Conservation (phyloP, 805 yeast genomes). For the Metschnikowia santaceciliae region DNA sequence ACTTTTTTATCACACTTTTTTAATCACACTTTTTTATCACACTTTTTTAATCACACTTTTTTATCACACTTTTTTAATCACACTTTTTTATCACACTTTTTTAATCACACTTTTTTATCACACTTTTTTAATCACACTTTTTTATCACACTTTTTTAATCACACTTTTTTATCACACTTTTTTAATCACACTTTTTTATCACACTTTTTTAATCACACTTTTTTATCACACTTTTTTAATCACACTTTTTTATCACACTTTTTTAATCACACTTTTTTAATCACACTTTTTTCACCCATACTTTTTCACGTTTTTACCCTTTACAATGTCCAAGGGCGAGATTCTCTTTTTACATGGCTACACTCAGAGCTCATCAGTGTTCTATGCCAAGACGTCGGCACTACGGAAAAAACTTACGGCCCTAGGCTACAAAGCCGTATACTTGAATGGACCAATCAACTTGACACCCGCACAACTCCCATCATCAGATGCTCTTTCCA, state of each 20-base stretch:
- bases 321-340: conserved; percentile 33
- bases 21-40: background rate
- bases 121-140: no score
- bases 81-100: background rate
- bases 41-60: background rate
- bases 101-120: background rate
- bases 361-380: conserved; percentile 77
- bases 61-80: background rate
- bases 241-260: no score
- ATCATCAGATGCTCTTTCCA: conserved; percentile 54
- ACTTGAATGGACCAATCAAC: conserved; percentile 72
- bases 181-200: background rate
- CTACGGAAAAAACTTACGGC: conserved; percentile 70
- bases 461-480: conserved; percentile 72
- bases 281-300: background rate
- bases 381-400: conserved; percentile 87
- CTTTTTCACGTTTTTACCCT: background rate
- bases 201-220: no score
- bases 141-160: background rate
- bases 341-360: conserved; percentile 90
- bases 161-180: no score
- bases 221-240: background rate
- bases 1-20: background rate
- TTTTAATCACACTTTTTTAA: background rate
- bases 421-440: conserved; percentile 65